Evolutionary conservation across 1,139 yeast genomes (phyloP).

Genomic region (Scheffersomyces parashehatae): DNA sequence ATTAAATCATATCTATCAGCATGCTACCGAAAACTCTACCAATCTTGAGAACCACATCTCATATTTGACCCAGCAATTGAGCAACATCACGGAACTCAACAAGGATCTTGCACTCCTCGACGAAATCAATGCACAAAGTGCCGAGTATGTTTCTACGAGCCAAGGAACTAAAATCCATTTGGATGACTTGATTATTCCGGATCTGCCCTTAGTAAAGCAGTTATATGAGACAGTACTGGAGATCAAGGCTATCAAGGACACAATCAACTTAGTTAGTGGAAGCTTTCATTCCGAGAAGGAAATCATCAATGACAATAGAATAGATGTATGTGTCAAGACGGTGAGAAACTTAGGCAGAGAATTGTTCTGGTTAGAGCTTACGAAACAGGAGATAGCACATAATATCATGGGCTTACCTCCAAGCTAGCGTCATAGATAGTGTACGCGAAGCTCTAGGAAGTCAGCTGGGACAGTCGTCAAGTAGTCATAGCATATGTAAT

Average conservation of each 20-base stretch:
- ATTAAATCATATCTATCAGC: slow-evolving; percentile 36
- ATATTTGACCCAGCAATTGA: slow-evolving; percentile 35
- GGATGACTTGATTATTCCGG: slow-evolving; percentile 43
- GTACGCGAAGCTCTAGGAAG: no score
- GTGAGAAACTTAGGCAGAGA: slow-evolving; percentile 73
- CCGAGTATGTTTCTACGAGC: slow-evolving; percentile 19
- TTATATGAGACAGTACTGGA: slow-evolving; percentile 68
- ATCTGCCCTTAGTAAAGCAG: slow-evolving; percentile 42
- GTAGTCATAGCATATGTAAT: no score
- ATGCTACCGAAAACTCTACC: slow-evolving; percentile 38
- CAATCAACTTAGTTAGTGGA: slow-evolving; percentile 58
- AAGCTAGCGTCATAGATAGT: not conserved
- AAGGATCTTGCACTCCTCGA: slow-evolving; percentile 24
- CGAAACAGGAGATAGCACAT: slow-evolving; percentile 32
- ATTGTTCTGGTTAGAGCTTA: slow-evolving; percentile 57
- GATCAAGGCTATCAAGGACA: slow-evolving; percentile 69
- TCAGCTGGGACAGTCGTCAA: no score
- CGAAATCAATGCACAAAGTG: slow-evolving; percentile 21
- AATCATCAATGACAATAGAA: slow-evolving; percentile 31
- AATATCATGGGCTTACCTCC: slow-evolving; percentile 21
- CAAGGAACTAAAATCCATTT: slow-evolving; percentile 18
- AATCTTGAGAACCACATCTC: slow-evolving; percentile 33
- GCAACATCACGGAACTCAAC: slow-evolving; percentile 27
- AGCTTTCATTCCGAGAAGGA: slow-evolving; percentile 40
- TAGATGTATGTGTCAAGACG: slow-evolving; percentile 58